phyloP scores from a whole-genome alignment of 1,284 basidiomycete genomes.

The Microbotryum scabiosae region DNA sequence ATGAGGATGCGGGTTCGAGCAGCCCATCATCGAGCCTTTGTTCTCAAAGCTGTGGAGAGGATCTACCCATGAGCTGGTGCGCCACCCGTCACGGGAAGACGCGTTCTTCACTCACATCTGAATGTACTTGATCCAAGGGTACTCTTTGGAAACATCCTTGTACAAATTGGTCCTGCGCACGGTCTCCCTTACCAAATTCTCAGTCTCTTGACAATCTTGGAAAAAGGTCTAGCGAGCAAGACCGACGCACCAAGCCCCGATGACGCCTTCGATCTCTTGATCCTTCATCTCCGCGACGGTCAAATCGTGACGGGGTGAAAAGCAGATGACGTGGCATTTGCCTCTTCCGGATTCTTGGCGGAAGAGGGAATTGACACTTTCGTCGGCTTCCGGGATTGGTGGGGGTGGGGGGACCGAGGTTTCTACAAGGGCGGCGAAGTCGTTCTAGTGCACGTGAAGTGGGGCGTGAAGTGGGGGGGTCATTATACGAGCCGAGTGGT shows the following conservation, averaged over 20 bases:
- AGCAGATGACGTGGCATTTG: conserved; percentile 80
- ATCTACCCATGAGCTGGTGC: background rate
- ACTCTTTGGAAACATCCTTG: conserved; percentile 44
- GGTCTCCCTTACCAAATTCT: too few species aligned
- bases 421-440: conserved; percentile 33
- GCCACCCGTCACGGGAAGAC: background rate
- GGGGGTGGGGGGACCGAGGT: conserved; percentile 19
- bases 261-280: conserved; percentile 58
- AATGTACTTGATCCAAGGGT: conserved; percentile 58
- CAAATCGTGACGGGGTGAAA: conserved; percentile 83
- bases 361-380: conserved; percentile 45
- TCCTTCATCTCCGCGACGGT: conserved; percentile 66
- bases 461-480: too few species aligned
- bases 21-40: conserved; percentile 93
- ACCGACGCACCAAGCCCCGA: conserved; percentile 58
- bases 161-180: conserved; percentile 46
- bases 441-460: conserved; percentile 27
- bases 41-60: conserved; percentile 54
- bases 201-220: too few species aligned
- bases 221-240: too few species aligned
- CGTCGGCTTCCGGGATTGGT: background rate
- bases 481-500: background rate
- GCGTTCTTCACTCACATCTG: conserved; percentile 56
- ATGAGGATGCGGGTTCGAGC: conserved; percentile 91
- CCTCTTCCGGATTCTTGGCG: conserved; percentile 66